These are phyloP conservation scores for Ogataea hybrid DNA, from an alignment of 1,139 yeast genomes.

Conservation along the genomic window DNA sequence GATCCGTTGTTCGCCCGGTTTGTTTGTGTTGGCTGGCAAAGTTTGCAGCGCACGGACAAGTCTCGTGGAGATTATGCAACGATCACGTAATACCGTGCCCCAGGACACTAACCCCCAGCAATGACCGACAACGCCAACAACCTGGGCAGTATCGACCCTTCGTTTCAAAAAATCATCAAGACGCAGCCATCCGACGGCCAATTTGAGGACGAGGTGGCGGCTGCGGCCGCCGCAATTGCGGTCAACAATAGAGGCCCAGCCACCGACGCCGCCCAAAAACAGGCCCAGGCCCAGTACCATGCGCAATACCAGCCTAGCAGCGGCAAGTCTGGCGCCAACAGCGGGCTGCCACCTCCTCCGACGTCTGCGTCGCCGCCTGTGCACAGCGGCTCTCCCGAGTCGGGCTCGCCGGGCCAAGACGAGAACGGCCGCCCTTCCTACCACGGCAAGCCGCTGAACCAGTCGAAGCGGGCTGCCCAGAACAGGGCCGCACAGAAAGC, in stretches of 20 bases:
- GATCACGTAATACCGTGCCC: constrained; percentile 11
- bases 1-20: background rate
- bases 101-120: constrained; percentile 4
- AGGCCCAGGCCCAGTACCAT: constrained; percentile 17
- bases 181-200: constrained; percentile 3
- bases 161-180: constrained; percentile 18
- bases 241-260: constrained; percentile 24
- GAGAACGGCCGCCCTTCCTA: constrained; percentile 24
- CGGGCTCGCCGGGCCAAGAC: constrained; percentile 13
- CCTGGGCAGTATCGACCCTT: constrained; percentile 20
- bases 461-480: constrained; percentile 83
- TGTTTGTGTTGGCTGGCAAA: background rate
- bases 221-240: constrained; percentile 33
- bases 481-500: constrained; percentile 89
- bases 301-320: constrained; percentile 11
- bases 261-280: constrained; percentile 10
- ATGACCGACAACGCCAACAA: constrained; percentile 12
- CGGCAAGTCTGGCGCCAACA: constrained; percentile 19
- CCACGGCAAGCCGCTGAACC: constrained; percentile 50
- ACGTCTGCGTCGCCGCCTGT: constrained; percentile 7
- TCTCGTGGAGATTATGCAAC: constrained; percentile 6
- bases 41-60: background rate
- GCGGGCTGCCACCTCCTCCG: constrained; percentile 14
- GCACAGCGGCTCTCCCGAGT: constrained; percentile 2
- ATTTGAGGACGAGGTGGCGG: constrained; percentile 25